Percentiles rank a stretch among this genome's conserved stretches.
Conservation (phyloP, 495 filamentous ascomycete species). For the Aspergillus steynii region DNA sequence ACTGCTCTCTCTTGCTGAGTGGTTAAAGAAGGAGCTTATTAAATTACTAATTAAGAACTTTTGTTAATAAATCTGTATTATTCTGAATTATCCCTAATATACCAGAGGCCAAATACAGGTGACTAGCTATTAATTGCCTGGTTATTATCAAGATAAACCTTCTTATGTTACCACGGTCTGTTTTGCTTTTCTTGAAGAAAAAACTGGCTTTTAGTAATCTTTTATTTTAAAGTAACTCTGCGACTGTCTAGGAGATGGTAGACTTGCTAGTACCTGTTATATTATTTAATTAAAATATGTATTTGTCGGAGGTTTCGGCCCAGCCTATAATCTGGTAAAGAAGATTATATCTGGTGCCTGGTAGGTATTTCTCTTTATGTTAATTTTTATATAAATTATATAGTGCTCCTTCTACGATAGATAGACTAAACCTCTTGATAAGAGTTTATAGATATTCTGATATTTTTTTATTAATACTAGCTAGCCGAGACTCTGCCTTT, state of each 20-base stretch:
- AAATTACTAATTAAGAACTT: slow-evolving; percentile 47
- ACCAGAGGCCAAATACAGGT: slow-evolving; percentile 24
- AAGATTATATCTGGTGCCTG: slow-evolving; percentile 34
- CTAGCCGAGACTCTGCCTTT: slow-evolving; percentile 10
- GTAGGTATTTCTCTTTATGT: slow-evolving; percentile 31
- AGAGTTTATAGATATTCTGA: neutral
- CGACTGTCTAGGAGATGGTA: slow-evolving; percentile 37
- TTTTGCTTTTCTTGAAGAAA: slow-evolving; percentile 53
- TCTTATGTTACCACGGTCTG: slow-evolving; percentile 38
- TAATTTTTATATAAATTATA: slow-evolving; percentile 28
- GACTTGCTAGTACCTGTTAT: slow-evolving; percentile 50
- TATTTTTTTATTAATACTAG: slow-evolving; percentile 11
- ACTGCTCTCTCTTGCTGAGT: slow-evolving; percentile 16
- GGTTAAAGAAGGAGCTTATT: slow-evolving; percentile 48
- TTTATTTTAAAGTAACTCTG: slow-evolving; percentile 13
- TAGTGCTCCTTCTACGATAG: slow-evolving; percentile 33
- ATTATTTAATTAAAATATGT: slow-evolving; percentile 47
- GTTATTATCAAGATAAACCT: slow-evolving; percentile 49
- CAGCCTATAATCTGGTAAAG: slow-evolving; percentile 32
- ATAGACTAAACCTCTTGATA: slow-evolving; percentile 11
- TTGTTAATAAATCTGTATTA: slow-evolving; percentile 35
- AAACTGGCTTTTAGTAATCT: slow-evolving; percentile 40
- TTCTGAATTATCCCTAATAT: slow-evolving; percentile 39
- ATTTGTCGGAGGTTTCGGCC: slow-evolving; percentile 19
- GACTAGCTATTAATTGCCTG: slow-evolving; percentile 34